Conservation (phyloP, 352 stramenopile genomes). For the Pythium rishiriense region DNA sequence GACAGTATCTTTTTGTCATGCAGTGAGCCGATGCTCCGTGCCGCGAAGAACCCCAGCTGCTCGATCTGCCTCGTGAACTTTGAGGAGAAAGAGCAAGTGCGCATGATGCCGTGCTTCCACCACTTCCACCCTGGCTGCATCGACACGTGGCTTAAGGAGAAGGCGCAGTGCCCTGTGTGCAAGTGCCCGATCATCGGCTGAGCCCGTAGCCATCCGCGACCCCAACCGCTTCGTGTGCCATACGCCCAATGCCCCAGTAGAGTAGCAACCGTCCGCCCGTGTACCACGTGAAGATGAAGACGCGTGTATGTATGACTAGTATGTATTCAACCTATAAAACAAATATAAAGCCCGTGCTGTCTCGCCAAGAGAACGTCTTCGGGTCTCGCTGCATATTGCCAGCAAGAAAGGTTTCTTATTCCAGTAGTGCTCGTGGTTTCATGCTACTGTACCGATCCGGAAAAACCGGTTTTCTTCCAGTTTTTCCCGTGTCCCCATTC, state of each 20-base stretch:
- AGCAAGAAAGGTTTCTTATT: no score
- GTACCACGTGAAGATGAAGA: not conserved
- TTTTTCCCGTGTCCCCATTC: constrained; percentile 18
- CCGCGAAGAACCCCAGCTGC: constrained; percentile 52
- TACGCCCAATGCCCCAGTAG: not conserved
- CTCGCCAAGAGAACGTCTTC: no score
- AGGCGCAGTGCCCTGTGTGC: constrained; percentile 76
- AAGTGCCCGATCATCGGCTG: constrained; percentile 70
- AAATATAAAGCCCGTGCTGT: not conserved
- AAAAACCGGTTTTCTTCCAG: constrained; percentile 5
- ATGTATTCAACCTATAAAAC: not conserved
- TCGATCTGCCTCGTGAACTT: constrained; percentile 69
- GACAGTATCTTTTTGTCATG: not conserved
- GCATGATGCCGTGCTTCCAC: constrained; percentile 80
- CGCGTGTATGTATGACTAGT: not conserved
- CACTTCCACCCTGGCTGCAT: constrained; percentile 78
- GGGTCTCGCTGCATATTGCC: no score
- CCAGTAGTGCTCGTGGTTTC: not conserved
- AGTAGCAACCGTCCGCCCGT: not conserved
- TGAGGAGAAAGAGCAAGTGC: constrained; percentile 38
- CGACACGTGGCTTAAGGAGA: constrained; percentile 72
- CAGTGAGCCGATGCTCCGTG: constrained; percentile 62
- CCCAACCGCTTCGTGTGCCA: not conserved
- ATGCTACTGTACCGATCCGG: not conserved
- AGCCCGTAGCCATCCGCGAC: no score